A percentile compares a stretch with the other conserved stretches of the same genome.
These are phyloP conservation scores for Arctostaphylos glauca DNA, from an alignment of 148 eudicot genomes.

Conservation along the genomic window DNA sequence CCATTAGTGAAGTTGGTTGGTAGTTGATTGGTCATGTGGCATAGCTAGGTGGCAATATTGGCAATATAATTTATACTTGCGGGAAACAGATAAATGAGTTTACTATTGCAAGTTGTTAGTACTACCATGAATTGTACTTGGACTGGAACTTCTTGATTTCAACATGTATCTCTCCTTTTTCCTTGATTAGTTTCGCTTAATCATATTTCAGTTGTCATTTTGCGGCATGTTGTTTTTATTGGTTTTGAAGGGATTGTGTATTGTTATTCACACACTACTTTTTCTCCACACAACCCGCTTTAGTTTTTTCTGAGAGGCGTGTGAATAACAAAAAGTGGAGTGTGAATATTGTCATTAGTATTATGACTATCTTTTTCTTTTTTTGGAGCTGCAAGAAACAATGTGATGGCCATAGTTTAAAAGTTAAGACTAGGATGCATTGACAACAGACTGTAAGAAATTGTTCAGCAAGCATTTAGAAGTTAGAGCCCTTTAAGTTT, in stretches of 20 bases:
- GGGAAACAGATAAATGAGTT: slow-evolving; percentile 3
- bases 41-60: background rate
- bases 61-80: background rate
- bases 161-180: background rate
- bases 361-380: background rate
- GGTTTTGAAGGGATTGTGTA: background rate
- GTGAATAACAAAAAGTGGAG: background rate
- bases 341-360: too few species aligned
- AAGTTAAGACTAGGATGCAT: background rate
- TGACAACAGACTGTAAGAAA: background rate
- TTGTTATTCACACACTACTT: background rate
- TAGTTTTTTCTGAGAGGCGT: background rate
- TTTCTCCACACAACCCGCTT: background rate
- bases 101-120: slow-evolving; percentile 5
- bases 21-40: background rate
- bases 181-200: background rate
- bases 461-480: slow-evolving; percentile 5
- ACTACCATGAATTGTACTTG: background rate
- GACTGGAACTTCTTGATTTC: background rate
- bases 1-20: background rate
- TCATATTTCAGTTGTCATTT: background rate
- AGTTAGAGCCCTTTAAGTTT: background rate
- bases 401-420: too few species aligned
- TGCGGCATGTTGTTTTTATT: background rate
- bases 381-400: background rate